Evolutionary conservation across 371 early-diverging fungal species (phyloP), one percentile per base, ranked within the genome.

Genomic region (Nematocida sp.): DNA sequence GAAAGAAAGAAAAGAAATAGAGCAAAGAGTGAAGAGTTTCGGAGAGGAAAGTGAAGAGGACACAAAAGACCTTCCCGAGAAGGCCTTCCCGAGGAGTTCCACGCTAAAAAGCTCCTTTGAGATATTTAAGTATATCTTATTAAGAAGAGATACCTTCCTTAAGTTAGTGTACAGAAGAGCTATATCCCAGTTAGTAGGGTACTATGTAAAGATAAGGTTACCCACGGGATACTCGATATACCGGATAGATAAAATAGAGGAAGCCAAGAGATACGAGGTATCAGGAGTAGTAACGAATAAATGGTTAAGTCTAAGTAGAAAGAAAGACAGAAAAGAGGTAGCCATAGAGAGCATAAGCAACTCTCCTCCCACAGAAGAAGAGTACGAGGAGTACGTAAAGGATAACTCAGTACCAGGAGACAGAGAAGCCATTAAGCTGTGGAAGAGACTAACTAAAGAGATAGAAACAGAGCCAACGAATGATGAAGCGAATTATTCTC

Each of bases 311-410:
- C n/a, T 83, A 30, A 65, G 23, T 0, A 48, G 80, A 33, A 68
- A 60, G 0, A 64, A 57, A 33, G 66, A 71, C 39, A 38, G 59
- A 13, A 71, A 77, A 36, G 47, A 57, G 26, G 63, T 80, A 25
- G 63, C 53, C 49, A 66, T 80, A 2, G 48, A 64, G n/a, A 77
- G 79, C 63, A 60, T 81, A 25, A 81, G 81, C 59, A 78, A 68
- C 39, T 20, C 26, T 20, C 59, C 49, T 9, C 32, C 76, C 0
- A 56, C 65, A 2, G 57, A 67, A 54, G 79, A 78, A n/a, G 83
- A 81, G 60, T 80, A 76, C 54, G 48, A 64, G 25, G 51, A 65
- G 32, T 81, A 80, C 36, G 38, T 59, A 45, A 51, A 45, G 0
- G 75, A 71, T 13, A 71, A 71, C 42, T 7, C 25, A 20, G 51